Evolutionary conservation across 768 basidiomycete species (phyloP).

Genomic region (Trametes coccinea): DNA sequence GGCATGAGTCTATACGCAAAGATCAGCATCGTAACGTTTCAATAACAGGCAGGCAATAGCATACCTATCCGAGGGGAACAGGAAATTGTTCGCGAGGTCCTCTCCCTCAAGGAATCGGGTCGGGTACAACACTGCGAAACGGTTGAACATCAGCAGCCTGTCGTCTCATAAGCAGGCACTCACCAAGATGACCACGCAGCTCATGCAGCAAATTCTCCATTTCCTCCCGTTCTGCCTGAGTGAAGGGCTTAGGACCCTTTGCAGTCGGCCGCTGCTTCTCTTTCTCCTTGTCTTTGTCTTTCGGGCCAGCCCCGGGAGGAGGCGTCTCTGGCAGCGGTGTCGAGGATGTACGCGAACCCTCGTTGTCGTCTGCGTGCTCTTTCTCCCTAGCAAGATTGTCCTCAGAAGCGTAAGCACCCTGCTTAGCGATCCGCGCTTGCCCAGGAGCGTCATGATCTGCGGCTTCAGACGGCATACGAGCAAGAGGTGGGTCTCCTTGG

Average conservation of each 20-base stretch:
- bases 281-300: constrained; percentile 44
- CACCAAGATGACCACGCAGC: constrained; percentile 85
- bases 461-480: constrained; percentile 58
- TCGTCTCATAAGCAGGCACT: constrained; percentile 21
- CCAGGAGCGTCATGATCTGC: constrained; percentile 40
- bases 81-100: constrained; percentile 87
- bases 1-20: constrained; percentile 55
- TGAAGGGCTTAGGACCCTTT: constrained; percentile 68
- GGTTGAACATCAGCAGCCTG: background rate
- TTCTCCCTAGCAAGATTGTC: constrained; percentile 21
- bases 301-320: constrained; percentile 15
- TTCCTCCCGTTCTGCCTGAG: constrained; percentile 80
- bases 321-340: constrained; percentile 19
- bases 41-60: constrained; percentile 20
- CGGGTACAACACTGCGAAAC: constrained; percentile 72
- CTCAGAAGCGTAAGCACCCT: constrained; percentile 21
- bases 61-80: constrained; percentile 86
- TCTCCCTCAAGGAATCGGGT: constrained; percentile 91
- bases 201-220: constrained; percentile 84
- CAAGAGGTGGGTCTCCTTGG: constrained; percentile 45
- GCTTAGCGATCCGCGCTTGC: constrained; percentile 28
- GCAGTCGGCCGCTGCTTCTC: constrained; percentile 38
- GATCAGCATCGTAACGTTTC: constrained; percentile 5
- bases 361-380: constrained; percentile 20
- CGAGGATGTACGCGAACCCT: constrained; percentile 25